Evolutionary conservation across 305 asterid genomes (phyloP).

Genomic region (Fraxinus angustifolia): DNA sequence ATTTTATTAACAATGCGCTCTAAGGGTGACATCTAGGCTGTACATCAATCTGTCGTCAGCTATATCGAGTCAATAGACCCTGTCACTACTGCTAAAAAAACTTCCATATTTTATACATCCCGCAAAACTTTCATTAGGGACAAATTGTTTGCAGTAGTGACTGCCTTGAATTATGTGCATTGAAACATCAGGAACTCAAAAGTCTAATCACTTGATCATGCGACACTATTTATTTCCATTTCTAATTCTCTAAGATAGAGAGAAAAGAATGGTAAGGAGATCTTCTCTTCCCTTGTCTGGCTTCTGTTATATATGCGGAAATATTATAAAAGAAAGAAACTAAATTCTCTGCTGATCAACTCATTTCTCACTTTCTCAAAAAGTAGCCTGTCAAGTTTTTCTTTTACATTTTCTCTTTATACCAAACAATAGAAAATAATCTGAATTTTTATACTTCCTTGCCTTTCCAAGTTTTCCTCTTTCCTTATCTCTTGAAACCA

Average conservation of each 20-base stretch:
- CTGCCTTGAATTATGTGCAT: background rate
- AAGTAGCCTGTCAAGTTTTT: background rate
- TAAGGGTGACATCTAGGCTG: slow-evolving; percentile 13
- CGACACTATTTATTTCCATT: background rate
- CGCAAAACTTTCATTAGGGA: background rate
- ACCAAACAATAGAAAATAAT: slow-evolving; percentile 9
- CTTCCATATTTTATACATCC: background rate
- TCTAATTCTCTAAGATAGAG: background rate
- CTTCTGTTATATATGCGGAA: background rate
- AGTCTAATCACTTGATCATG: slow-evolving; percentile 3
- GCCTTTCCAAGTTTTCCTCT: background rate
- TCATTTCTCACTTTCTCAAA: background rate
- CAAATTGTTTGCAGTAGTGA: background rate
- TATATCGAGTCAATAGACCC: slow-evolving; percentile 10
- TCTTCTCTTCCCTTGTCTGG: slow-evolving; percentile 4
- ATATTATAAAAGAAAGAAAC: background rate
- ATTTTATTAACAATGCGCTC: slow-evolving; percentile 3
- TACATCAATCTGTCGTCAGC: slow-evolving; percentile 4
- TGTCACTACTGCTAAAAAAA: background rate
- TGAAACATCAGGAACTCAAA: background rate
- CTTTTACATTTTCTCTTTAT: slow-evolving; percentile 3
- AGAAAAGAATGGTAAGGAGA: background rate
- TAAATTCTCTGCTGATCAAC: background rate
- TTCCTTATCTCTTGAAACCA: background rate
- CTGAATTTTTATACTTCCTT: background rate